These are phyloP conservation scores for Akanthomyces lecanii DNA, from an alignment of 2,329 filamentous ascomycete species.

Conservation along the genomic window DNA sequence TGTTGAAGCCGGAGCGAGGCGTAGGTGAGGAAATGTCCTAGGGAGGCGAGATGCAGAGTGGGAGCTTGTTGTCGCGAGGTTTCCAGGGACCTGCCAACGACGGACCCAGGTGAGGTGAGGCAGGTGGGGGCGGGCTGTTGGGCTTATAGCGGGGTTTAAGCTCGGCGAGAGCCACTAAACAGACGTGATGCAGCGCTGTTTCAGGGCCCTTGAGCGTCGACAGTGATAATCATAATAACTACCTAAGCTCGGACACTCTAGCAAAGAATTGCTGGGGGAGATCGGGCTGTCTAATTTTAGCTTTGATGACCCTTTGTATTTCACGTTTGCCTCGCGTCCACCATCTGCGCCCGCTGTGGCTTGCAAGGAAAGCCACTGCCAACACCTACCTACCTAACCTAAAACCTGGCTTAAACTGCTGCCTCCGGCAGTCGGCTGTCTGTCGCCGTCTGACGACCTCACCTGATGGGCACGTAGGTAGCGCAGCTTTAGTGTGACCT, in stretches of 20 bases:
- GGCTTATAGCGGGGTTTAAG: slow-evolving; percentile 9
- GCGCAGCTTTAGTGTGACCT: not conserved
- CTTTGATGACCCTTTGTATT: not conserved
- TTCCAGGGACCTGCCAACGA: slow-evolving; percentile 15
- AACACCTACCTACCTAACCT: too few species aligned
- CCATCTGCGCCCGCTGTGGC: not conserved
- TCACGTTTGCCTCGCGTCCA: not conserved
- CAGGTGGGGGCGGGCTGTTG: slow-evolving; percentile 10
- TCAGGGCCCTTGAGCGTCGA: not conserved
- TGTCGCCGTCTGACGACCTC: slow-evolving; percentile 2
- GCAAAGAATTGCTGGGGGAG: not conserved
- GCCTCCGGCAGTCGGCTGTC: not conserved
- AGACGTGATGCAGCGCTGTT: not conserved
- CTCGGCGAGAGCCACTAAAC: not conserved
- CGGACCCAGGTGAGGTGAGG: not conserved
- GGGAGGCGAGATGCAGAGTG: not conserved
- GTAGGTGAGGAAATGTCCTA: not conserved
- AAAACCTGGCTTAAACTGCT: not conserved
- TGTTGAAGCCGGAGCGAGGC: not conserved
- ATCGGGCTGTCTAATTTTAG: too few species aligned
- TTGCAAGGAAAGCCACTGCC: not conserved
- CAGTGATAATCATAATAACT: too few species aligned
- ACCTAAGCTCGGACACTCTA: not conserved
- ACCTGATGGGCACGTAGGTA: not conserved
- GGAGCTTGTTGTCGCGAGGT: slow-evolving; percentile 10